These are phyloP conservation scores for Gnomoniopsis smithogilvyi DNA, from an alignment of 2,329 filamentous ascomycete genomes.

Conservation along the genomic window DNA sequence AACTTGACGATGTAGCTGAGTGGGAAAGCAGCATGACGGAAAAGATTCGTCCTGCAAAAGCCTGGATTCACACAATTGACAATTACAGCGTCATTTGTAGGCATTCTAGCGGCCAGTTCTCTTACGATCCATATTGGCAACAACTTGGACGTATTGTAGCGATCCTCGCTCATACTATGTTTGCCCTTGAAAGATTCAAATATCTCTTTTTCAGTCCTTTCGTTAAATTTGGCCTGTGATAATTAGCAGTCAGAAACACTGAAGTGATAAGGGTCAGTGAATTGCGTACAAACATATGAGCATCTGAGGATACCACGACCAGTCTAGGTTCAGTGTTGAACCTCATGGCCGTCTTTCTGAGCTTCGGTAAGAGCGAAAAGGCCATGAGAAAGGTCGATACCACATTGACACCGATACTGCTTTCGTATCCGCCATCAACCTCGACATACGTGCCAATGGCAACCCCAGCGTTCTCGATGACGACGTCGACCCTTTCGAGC, in stretches of 20 bases:
- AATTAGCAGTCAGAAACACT: neutral
- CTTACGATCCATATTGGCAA: slow-evolving; percentile 28
- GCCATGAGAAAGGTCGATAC: slow-evolving; percentile 42
- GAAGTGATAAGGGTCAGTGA: neutral
- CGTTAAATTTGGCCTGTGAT: slow-evolving; percentile 30
- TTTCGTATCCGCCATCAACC: slow-evolving; percentile 26
- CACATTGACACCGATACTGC: slow-evolving; percentile 43
- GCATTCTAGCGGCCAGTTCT: slow-evolving; percentile 31
- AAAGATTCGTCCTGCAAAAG: slow-evolving; percentile 37
- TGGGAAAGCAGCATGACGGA: slow-evolving; percentile 22
- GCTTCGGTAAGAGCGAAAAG: slow-evolving; percentile 37
- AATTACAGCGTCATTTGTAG: slow-evolving; percentile 23
- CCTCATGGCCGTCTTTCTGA: slow-evolving; percentile 33
- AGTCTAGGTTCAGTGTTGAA: slow-evolving; percentile 33
- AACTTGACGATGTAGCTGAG: neutral
- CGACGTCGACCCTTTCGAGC: slow-evolving; percentile 37
- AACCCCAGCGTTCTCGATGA: slow-evolving; percentile 40
- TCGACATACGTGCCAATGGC: slow-evolving; percentile 15
- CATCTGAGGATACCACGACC: slow-evolving; percentile 37
- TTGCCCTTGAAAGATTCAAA: slow-evolving; percentile 30
- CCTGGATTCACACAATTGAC: slow-evolving; percentile 38
- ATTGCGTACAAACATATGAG: slow-evolving; percentile 27
- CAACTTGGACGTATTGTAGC: slow-evolving; percentile 34
- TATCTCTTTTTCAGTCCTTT: slow-evolving; percentile 28
- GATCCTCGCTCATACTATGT: slow-evolving; percentile 25